Evolutionary conservation across 257 asterid species (phyloP), one percentile per base, ranked within the genome.

Genomic region (Plantago major): DNA sequence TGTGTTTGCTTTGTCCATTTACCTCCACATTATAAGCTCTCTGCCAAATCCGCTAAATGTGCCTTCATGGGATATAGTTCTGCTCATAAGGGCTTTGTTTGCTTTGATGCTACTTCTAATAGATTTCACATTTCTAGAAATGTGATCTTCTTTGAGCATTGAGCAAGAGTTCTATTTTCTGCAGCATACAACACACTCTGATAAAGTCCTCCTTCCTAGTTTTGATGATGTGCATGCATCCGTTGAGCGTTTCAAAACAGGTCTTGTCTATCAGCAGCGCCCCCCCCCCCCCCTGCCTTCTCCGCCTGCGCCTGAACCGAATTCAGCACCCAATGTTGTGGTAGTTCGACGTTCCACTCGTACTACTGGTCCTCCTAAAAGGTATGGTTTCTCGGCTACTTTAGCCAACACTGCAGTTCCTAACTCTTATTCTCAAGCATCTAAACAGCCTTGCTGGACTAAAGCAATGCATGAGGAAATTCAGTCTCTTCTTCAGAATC

Each of bases 1-100:
- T 43, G n/a, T 45, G 65, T 60, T 12, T 42, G 17, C 6, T 60
- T 26, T 60, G 65, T 60, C 12, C 65, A 43, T 45, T 40, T 60
- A 10, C 54, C 65, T 3, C 5, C 38, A 45, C 38, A 60, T 43
- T 3, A 30, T 11, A 60, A 43, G 17, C 42, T 60, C 15, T 16
- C 42, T 11, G 40, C 53, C 7, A n/a, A n/a, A 45, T 10, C 54
- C 6, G 54, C 40, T 4, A 5, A 7, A 33, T 33, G 40, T 33
- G 40, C 40, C 6, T 33, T 33, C 8, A 5, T 33, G 40, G 40
- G 40, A 7, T 33, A 7, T 33, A 33, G 40, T 33, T 4, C 40
- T 33, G 8, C 6, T 33, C 40, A 33, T 33, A 33, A 33, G 40
- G 40, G 40, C 7, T 33, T 4, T 33, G 6, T 33, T 5, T 33